phyloP scores from a whole-genome alignment of 2,329 filamentous ascomycete species.

The Arthroderma uncinatum region DNA sequence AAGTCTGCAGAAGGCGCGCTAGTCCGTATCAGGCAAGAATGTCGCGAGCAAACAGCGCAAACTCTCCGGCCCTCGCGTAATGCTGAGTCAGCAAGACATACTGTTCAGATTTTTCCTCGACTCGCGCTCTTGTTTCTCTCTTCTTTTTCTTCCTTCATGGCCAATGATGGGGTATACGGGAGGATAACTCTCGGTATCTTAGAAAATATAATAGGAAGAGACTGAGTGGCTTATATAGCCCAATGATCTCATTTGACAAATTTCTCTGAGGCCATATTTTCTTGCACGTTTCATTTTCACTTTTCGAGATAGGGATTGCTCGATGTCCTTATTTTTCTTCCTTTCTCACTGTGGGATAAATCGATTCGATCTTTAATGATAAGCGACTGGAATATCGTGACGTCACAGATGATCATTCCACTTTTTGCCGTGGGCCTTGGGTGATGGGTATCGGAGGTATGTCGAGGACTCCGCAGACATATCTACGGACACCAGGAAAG shows the following conservation, averaged over 20 bases:
- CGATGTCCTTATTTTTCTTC: background rate
- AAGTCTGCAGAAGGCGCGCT: background rate
- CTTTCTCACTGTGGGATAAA: background rate
- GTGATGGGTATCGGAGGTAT: background rate
- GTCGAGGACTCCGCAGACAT: too few species aligned
- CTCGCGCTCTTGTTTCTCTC: background rate
- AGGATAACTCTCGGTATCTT: constrained; percentile 9
- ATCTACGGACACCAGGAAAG: background rate
- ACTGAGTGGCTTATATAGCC: constrained; percentile 10
- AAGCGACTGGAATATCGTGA: background rate
- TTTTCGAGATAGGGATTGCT: background rate
- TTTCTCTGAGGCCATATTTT: constrained; percentile 12
- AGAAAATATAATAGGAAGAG: constrained; percentile 15
- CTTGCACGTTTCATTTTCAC: background rate
- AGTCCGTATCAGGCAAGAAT: background rate
- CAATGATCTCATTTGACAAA: constrained; percentile 14
- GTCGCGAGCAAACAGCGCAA: background rate
- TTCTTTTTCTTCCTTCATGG: constrained; percentile 8
- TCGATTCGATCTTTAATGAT: background rate
- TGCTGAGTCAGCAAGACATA: background rate
- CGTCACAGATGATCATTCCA: background rate
- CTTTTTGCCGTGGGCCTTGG: background rate
- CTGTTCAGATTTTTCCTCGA: background rate
- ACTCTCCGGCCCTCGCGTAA: background rate
- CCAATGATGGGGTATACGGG: constrained; percentile 13